Base-by-base conservation (phyloP, 2,329 filamentous ascomycete species). In the Phialophora tarda region DNA sequence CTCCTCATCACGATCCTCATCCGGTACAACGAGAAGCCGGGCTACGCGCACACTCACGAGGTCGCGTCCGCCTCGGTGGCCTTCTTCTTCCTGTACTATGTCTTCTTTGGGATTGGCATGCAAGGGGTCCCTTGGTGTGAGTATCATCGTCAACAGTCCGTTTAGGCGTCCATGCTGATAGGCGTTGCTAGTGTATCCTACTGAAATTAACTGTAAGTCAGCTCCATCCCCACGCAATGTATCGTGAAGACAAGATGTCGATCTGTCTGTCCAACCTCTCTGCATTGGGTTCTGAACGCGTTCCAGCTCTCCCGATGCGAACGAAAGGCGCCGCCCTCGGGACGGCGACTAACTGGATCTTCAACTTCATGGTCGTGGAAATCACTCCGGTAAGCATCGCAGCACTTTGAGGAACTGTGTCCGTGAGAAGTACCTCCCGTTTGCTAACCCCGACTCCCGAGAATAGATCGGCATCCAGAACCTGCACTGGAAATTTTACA, bases 81-180 rank as follows among this genome's bases (percentile, higher is more conserved):
- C 0, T 84, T 84, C 71, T 82, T 86, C 74, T 85, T 85, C 73
- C 69, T 85, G 6, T 85, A 84, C 75, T 84, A 84, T 70, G 78
- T 84, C 51, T 84, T 83, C 76, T 85, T 85, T 67, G 83, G 78
- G 17, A 80, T 84, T 32, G 82, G 82, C 6, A 81, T 75, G 80
- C 79, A 82, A 47, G 82, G 81, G 3, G 78, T 82, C 14, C 80
- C 80, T 12, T 83, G 81, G 76, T 70, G 59, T 60, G 48, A 59
- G 63, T 48, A 10, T 6, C 3, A 26, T 56, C 14, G n/a, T 76
- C 17, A 44, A 4, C n/a, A 26, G 72, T 72, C 26, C 2, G 28
- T n/a, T 6, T 26, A 24, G 14, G 11, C 1, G 2, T 23, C 34
- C 26, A 44, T 41, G n/a, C 48, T 62, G 34, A 64, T 21, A 21